Evolutionary conservation across 2,329 filamentous ascomycete genomes (phyloP).

Genomic region (Metarhizium robertsii): DNA sequence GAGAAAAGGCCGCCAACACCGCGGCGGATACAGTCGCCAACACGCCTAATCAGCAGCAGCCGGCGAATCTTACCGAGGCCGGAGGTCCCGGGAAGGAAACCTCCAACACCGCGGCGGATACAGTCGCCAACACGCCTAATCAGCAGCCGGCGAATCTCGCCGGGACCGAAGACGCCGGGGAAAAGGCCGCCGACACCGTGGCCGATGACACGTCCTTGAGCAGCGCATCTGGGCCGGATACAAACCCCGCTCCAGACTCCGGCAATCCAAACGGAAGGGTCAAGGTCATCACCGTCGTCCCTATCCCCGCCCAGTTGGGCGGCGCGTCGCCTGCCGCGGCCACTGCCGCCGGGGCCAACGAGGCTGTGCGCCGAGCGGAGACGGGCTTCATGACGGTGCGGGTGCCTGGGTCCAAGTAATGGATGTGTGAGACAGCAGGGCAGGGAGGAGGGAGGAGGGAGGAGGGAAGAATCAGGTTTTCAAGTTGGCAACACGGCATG

Average conservation of each 20-base stretch:
- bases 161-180: not conserved
- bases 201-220: not conserved
- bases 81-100: not conserved
- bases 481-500: not conserved
- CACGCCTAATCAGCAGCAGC: too few species aligned
- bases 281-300: not conserved
- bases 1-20: not conserved
- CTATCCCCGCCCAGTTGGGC: not conserved
- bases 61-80: not conserved
- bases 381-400: slow-evolving; percentile 1
- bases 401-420: not conserved
- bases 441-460: not conserved
- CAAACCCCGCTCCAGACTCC: not conserved
- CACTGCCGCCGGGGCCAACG: not conserved
- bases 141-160: not conserved
- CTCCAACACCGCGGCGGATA: not conserved
- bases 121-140: not conserved
- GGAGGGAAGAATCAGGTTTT: not conserved
- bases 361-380: not conserved
- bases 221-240: not conserved
- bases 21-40: not conserved
- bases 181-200: not conserved
- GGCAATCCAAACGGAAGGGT: not conserved
- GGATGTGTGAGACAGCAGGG: not conserved
- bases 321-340: not conserved